Conservation (phyloP, 2,329 filamentous ascomycete genomes). For the Thielaviopsis euricoi region DNA sequence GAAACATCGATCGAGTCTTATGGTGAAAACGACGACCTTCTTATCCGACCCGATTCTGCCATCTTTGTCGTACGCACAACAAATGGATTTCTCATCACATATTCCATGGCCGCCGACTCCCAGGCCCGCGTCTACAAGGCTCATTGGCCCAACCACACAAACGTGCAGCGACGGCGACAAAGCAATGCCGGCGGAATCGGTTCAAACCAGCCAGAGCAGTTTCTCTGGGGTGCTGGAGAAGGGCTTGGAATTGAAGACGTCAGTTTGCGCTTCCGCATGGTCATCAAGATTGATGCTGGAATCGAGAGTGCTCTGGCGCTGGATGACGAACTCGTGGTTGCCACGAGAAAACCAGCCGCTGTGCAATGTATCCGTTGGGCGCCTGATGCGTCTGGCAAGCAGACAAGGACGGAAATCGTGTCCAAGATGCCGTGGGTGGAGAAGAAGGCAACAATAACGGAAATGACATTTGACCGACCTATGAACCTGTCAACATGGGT, state of each 20-base stretch:
- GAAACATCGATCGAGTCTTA: conserved; percentile 64
- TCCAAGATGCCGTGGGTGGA: conserved; percentile 75
- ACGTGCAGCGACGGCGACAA: conserved; percentile 44
- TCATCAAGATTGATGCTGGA: conserved; percentile 93
- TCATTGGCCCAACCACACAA: conserved; percentile 53
- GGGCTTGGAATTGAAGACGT: conserved; percentile 69
- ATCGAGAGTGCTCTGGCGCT: conserved; percentile 77
- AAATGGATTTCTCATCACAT: conserved; percentile 80
- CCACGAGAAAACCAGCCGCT: conserved; percentile 81
- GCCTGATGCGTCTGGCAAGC: conserved; percentile 61
- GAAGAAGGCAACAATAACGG: conserved; percentile 57
- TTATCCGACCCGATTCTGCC: conserved; percentile 79
- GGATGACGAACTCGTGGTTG: conserved; percentile 83
- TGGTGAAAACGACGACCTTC: conserved; percentile 66
- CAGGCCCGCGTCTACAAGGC: conserved; percentile 73
- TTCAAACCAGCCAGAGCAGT: conserved; percentile 39
- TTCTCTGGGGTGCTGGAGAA: conserved; percentile 63
- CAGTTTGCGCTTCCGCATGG: conserved; percentile 86
- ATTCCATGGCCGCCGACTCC: conserved; percentile 73
- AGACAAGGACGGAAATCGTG: conserved; percentile 81
- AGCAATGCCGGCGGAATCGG: conserved; percentile 42
- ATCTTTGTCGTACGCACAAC: conserved; percentile 84
- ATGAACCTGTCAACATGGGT: conserved; percentile 96
- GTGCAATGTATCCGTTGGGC: conserved; percentile 94
- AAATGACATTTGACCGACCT: conserved; percentile 86